Base-by-base conservation (phyloP, 176 grass and related monocot species). In the Carex parvula region DNA sequence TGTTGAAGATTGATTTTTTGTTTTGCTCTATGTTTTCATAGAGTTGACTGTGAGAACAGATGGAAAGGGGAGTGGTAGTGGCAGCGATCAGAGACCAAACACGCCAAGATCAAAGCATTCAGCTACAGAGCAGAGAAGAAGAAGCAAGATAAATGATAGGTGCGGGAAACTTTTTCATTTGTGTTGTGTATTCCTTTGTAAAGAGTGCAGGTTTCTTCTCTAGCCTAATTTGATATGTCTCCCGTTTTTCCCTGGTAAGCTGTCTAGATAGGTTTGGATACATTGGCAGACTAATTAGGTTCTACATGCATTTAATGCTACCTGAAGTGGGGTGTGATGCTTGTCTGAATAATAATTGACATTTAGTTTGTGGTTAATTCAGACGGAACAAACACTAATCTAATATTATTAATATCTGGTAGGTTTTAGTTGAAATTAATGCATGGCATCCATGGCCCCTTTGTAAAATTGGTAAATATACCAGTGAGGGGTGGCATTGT, bases 121-220 rank as follows among this genome's bases (percentile, higher is more conserved):
- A 0, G 93, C 97, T 21, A 96, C 93, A 1, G 97, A 99, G 84
- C 97, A 99, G 85, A 93, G 93, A 18, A 85, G 97, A 44, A 94
- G 97, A 79, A 96, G 93, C 85, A 99, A 99, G 84, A 99, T 99
- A 80, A 99, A 99, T 89, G 97, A 96, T 79, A 95, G 97, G 97
- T 91, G 61, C 81, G 77, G 83, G 26, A 56, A 44, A 68, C 10
- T 53, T 66, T 68, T 68, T 1, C 60, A 10, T 68, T 83, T 66
- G 8, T 83, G 13, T 68, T 81, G 32, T 18, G 20, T 14, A 30
- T 42, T 44, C 9, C 4, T 64, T 64, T 63, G 30, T 70, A 15
- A 17, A 70, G 16, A 70, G 67, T 75, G 46, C 20, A 29, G 11
- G 3, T 50, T 73, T 50, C 4, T 24, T 50, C 12, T 75, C 70